Percentiles rank a stretch among this genome's conserved stretches.
These are phyloP conservation scores for Bretziella fagacearum DNA, from an alignment of 2,329 filamentous ascomycete genomes.

Conservation along the genomic window DNA sequence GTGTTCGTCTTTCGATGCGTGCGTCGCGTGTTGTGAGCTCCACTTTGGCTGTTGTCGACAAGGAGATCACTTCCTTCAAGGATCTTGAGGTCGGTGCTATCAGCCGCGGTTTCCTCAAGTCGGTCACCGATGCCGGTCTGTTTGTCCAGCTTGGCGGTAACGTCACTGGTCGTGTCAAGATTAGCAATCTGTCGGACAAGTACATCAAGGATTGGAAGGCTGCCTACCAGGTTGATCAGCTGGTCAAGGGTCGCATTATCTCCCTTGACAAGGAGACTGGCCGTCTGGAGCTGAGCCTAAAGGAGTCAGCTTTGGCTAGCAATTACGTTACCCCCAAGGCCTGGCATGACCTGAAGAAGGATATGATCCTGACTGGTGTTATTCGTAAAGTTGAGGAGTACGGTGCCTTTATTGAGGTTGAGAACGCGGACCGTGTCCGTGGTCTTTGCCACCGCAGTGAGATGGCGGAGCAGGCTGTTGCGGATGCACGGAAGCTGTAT, in stretches of 20 bases:
- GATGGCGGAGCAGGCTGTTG: slow-evolving; percentile 68
- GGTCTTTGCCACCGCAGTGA: slow-evolving; percentile 85
- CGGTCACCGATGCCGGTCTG: slow-evolving; percentile 73
- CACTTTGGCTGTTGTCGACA: slow-evolving; percentile 61
- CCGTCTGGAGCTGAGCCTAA: slow-evolving; percentile 73
- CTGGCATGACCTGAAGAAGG: slow-evolving; percentile 59
- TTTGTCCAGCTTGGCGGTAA: slow-evolving; percentile 72
- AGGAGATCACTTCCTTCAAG: slow-evolving; percentile 53
- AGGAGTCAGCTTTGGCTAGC: slow-evolving; percentile 65
- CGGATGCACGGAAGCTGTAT: slow-evolving; percentile 79
- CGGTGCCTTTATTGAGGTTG: slow-evolving; percentile 82
- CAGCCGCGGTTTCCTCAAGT: slow-evolving; percentile 81
- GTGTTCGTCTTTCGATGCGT: slow-evolving; percentile 60
- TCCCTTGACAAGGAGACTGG: slow-evolving; percentile 49
- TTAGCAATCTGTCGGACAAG: slow-evolving; percentile 75
- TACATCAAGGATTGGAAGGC: slow-evolving; percentile 95
- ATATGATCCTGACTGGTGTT: slow-evolving; percentile 74
- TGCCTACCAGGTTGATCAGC: slow-evolving; percentile 69
- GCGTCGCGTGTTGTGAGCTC: slow-evolving; percentile 71
- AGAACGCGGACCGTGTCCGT: slow-evolving; percentile 74
- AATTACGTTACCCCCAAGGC: slow-evolving; percentile 58
- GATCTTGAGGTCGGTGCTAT: slow-evolving; percentile 63
- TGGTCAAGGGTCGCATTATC: slow-evolving; percentile 75
- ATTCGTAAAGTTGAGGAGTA: slow-evolving; percentile 89
- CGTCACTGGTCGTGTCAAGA: slow-evolving; percentile 65